Conservation (phyloP, 2,329 filamentous ascomycete species). For the Aspergillus awamori region DNA sequence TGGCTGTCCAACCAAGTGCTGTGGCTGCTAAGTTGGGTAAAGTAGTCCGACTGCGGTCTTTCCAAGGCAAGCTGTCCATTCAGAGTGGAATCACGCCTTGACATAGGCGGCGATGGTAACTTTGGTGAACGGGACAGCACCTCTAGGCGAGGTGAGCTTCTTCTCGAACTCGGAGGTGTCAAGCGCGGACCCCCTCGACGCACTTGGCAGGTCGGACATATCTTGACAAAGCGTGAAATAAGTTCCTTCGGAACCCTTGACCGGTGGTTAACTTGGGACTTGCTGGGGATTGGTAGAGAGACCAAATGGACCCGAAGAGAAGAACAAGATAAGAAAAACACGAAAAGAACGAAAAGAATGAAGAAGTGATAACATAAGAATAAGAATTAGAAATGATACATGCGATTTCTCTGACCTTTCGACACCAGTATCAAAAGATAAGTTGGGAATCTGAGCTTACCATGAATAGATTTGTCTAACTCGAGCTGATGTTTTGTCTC, state of each 20-base stretch:
- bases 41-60: conserved; percentile 35
- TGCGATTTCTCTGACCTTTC: no score
- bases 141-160: conserved; percentile 42
- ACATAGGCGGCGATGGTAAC: conserved; percentile 41
- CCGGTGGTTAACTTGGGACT: neutral
- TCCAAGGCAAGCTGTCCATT: conserved; percentile 29
- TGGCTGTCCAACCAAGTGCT: conserved; percentile 34
- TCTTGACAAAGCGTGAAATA: conserved; percentile 56
- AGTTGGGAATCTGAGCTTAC: conserved; percentile 33
- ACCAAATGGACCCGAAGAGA: neutral
- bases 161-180: conserved; percentile 45
- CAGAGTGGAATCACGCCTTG: conserved; percentile 41
- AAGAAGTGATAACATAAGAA: no score
- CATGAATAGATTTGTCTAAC: conserved; percentile 55
- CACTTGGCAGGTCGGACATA: conserved; percentile 54
- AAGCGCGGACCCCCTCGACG: conserved; percentile 47
- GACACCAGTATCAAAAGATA: neutral
- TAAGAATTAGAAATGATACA: no score
- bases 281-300: neutral
- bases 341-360: no score
- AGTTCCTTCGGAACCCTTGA: conserved; percentile 55
- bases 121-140: conserved; percentile 37
- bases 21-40: conserved; percentile 31
- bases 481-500: conserved; percentile 56
- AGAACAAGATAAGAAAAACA: neutral